Evolutionary conservation across 169 alveolate genomes (phyloP).

Genomic region (Plasmodium cynomolgi): DNA sequence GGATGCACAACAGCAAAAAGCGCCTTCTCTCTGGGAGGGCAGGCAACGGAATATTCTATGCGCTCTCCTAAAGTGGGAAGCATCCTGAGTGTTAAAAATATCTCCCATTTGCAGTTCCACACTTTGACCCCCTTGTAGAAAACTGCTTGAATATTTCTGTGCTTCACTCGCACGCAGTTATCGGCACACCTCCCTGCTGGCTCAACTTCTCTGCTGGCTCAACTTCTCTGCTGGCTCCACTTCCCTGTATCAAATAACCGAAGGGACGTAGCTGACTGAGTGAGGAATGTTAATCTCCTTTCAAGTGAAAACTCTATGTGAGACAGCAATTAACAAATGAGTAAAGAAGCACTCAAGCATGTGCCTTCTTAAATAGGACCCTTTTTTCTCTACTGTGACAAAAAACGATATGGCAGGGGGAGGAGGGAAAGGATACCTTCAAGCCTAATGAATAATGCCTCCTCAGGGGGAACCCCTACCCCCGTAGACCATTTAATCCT

Average conservation of each 20-base stretch:
- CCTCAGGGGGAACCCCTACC: background rate
- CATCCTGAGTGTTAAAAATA: background rate
- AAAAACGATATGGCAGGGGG: background rate
- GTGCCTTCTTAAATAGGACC: background rate
- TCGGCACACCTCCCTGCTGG: background rate
- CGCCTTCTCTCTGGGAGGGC: background rate
- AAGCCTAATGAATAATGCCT: background rate
- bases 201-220: background rate
- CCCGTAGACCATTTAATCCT: background rate
- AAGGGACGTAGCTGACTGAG: background rate
- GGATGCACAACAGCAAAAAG: background rate
- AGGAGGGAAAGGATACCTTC: background rate
- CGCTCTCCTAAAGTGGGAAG: background rate
- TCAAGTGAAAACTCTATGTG: background rate
- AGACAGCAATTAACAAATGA: background rate
- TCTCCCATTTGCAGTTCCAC: background rate
- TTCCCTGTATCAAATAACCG: background rate
- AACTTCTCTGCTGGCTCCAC: background rate
- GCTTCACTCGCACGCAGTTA: background rate
- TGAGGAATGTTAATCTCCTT: background rate
- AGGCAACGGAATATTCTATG: background rate
- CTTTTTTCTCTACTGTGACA: background rate
- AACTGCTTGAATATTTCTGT: background rate
- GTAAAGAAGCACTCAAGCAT: background rate
- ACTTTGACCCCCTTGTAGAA: background rate